Evolutionary conservation across 768 basidiomycete species (phyloP), one percentile per base, ranked within the genome.

Genomic region (Piloderma croceum): DNA sequence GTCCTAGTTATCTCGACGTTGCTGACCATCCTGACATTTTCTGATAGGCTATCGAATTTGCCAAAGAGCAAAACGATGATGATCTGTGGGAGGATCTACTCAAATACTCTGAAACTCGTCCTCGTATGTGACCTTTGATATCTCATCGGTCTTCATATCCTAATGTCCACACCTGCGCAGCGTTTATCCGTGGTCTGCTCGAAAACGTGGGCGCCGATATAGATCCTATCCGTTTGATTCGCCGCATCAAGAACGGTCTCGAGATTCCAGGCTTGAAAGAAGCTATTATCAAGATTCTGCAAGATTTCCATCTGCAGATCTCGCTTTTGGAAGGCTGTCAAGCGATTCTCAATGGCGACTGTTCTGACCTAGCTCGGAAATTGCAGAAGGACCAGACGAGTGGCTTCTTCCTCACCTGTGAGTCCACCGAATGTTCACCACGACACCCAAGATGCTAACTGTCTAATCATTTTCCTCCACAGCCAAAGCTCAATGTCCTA

Each of bases 41-140:
- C 17, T 24, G 25, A 1, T 32, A 91, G 90, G 91, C 94, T 3
- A 98, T 99, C 53, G 94, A 97, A 43, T 99, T 99, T 47, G 94
- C 93, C 3, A 94, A 93, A 54, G 92, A 97, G 58, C 94, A 97
- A 59, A 84, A 82, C 38, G 96, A 98, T 47, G 84, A 92, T 45
- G 96, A 98, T 58, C 76, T 99, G 0, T 99, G 94, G 96, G 94
- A 98, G 52, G 94, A 98, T 57, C 72, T 99, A 7, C 65, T 99
- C 20, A 81, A 74, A 44, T 98, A 98, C 53, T 94, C 93, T 0
- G 96, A 98, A 60, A 93, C 88, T 9, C 71, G 91, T 43, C 96
- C 96, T 27, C 64, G 91, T 91, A 40, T 41, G 76, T 59, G 4
- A 15, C 27, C 9, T 15, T 9, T 29, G 10, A 29, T 29, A 29